Percentiles rank a stretch among this genome's conserved stretches.
phyloP scores from a whole-genome alignment of 2,329 filamentous ascomycete genomes.

The Alternaria metachromatica region DNA sequence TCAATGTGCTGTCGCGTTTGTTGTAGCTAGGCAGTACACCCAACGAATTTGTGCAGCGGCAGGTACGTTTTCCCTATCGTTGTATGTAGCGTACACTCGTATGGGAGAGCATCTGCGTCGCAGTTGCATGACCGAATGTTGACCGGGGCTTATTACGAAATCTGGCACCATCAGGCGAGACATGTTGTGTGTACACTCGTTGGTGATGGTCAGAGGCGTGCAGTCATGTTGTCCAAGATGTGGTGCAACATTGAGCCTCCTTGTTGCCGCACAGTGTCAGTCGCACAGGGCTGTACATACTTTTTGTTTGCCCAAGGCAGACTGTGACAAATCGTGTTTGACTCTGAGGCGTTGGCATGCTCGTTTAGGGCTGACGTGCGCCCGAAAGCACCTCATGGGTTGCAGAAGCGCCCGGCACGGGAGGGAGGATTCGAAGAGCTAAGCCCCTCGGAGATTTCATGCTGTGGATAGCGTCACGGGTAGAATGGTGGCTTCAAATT shows the following conservation, averaged over 20 bases:
- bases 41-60: neutral
- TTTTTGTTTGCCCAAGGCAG: conserved; percentile 11
- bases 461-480: neutral
- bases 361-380: conserved; percentile 1
- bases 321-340: neutral
- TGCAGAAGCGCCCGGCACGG: conserved; percentile 2
- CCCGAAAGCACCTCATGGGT: neutral
- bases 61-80: neutral
- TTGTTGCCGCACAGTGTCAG: neutral
- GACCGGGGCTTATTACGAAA: neutral
- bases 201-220: neutral
- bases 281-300: conserved; percentile 3
- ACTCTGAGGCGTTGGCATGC: neutral
- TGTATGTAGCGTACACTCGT: neutral
- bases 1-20: neutral
- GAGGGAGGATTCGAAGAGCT: neutral
- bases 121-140: neutral
- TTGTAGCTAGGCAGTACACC: neutral
- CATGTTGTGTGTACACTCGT: neutral
- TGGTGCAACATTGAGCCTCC: conserved; percentile 7
- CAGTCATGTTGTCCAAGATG: neutral
- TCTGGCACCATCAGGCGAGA: neutral
- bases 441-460: conserved; percentile 7
- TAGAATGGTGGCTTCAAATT: conserved; percentile 1
- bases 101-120: neutral